Evolutionary conservation across 2,329 filamentous ascomycete species (phyloP), one percentile per base, ranked within the genome.

Genomic region (Xylariales sp.): DNA sequence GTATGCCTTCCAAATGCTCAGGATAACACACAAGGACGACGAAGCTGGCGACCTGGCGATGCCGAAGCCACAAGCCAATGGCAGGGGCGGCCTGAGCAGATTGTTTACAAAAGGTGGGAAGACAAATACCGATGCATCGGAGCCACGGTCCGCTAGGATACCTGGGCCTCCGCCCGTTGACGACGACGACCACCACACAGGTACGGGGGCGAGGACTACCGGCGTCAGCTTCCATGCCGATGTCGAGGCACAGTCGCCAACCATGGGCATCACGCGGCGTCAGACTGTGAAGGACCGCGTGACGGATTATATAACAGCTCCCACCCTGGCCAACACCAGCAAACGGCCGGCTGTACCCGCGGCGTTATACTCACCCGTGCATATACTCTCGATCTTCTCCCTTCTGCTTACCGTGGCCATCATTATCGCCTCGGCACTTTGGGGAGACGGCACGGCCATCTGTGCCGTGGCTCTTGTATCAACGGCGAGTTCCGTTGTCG

Each of bases 401-500:
- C 70, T 65, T 33, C 38, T 74, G 4, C 55, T 76, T 16, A 74
- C 73, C 5, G 54, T 69, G 31, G 63, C 60, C n/a, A 69, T 78
- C 21, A 59, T 79, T 19, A 55, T 59, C 1, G 62, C 61, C 35
- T 70, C 72, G 0, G 52, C 60, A 3, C 27, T 62, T 10, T 64
- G 70, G 46, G 42, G 65, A 14, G 74, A 78, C 49, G 74, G 71
- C 6, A 70, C 71, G 1, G 74, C 74, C 14, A 65, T 72, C 14
- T 34, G 76, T 12, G 73, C 78, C 16, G 66, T 80, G 8, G 56
- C 62, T 0, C 61, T 73, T 19, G 71, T 82, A 42, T 73, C 74
- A 7, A 42, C 72, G 8, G 70, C 74, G 3, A 74, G 74, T 14
- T 73, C 67, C 12, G 60, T 80, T 3, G 69, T 75, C 3, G 75